Conservation (phyloP, 805 yeast genomes). For the Clavispora vitiphila region DNA sequence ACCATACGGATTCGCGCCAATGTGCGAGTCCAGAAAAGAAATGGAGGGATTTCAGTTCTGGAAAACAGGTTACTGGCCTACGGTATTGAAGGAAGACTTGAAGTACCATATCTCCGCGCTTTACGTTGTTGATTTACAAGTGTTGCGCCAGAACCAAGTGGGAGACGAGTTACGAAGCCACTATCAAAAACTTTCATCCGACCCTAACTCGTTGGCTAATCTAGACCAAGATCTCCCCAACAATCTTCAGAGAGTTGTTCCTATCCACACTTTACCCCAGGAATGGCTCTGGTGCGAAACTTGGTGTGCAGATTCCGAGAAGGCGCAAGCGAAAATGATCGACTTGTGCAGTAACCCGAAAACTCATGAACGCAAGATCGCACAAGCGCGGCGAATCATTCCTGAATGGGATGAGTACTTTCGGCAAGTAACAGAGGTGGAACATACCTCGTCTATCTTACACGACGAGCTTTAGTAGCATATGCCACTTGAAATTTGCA, state of each 20-base stretch:
- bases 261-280: conserved; percentile 68
- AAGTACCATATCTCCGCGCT: conserved; percentile 83
- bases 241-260: conserved; percentile 63
- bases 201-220: conserved; percentile 72
- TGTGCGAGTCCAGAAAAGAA: conserved; percentile 75
- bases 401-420: conserved; percentile 77
- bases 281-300: conserved; percentile 95
- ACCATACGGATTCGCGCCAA: conserved; percentile 82
- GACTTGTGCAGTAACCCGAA: conserved; percentile 83
- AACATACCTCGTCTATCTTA: conserved; percentile 1
- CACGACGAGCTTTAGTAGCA: conserved; percentile 16
- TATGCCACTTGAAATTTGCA: no score
- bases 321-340: conserved; percentile 65
- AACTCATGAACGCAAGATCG: conserved; percentile 74
- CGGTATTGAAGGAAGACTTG: conserved; percentile 48
- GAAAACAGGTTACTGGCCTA: conserved; percentile 90
- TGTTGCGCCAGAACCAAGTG: conserved; percentile 59
- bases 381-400: conserved; percentile 66
- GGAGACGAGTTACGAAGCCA: conserved; percentile 82
- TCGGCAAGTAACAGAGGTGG: conserved; percentile 34
- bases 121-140: conserved; percentile 70
- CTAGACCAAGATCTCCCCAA: conserved; percentile 94
- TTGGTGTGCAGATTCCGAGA: conserved; percentile 71
- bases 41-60: conserved; percentile 88
- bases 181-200: conserved; percentile 76